A percentile compares a stretch with the other conserved stretches of the same genome.
Conservation (phyloP, 1,284 basidiomycete species). For the Moniliella sp. region DNA sequence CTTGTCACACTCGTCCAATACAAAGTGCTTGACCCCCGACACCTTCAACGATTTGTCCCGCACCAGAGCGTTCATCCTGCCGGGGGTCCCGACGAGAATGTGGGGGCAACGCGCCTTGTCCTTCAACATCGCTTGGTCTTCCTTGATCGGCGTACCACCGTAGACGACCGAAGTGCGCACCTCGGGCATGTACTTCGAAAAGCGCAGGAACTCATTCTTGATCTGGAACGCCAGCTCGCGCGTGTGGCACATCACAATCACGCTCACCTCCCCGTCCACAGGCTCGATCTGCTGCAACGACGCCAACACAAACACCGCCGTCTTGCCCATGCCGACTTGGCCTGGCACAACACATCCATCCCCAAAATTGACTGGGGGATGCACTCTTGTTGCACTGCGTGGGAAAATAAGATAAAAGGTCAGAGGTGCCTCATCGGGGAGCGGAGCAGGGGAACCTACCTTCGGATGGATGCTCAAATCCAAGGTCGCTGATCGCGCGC, state of each 20-base stretch:
- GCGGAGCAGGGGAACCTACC: conserved; percentile 42
- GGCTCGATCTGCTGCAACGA: conserved; percentile 96
- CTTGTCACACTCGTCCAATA: conserved; percentile 99
- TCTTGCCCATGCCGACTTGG: conserved; percentile 99
- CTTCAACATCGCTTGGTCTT: conserved; percentile 79
- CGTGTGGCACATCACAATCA: conserved; percentile 93
- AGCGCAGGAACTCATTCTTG: conserved; percentile 96
- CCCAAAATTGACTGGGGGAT: conserved; percentile 97
- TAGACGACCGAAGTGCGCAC: conserved; percentile 94
- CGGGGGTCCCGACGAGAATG: conserved; percentile 92
- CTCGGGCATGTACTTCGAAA: conserved; percentile 98
- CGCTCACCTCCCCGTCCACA: conserved; percentile 88
- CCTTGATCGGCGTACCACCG: conserved; percentile 80
- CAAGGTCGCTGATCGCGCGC: conserved; percentile 89
- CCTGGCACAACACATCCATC: conserved; percentile 98
- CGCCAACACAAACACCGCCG: conserved; percentile 92
- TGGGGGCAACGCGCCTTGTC: conserved; percentile 96
- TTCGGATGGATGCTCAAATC: conserved; percentile 98
- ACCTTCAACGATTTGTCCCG: conserved; percentile 31
- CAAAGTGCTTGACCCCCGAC: conserved; percentile 52
- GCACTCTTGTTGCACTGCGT: conserved; percentile 94
- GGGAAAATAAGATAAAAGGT: background rate
- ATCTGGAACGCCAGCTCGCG: conserved; percentile 98
- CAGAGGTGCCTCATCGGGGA: conserved; percentile 1
- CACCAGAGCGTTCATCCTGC: conserved; percentile 37